These are phyloP conservation scores for Mucor ambiguus DNA, from an alignment of 371 early-diverging fungal species.

Conservation along the genomic window DNA sequence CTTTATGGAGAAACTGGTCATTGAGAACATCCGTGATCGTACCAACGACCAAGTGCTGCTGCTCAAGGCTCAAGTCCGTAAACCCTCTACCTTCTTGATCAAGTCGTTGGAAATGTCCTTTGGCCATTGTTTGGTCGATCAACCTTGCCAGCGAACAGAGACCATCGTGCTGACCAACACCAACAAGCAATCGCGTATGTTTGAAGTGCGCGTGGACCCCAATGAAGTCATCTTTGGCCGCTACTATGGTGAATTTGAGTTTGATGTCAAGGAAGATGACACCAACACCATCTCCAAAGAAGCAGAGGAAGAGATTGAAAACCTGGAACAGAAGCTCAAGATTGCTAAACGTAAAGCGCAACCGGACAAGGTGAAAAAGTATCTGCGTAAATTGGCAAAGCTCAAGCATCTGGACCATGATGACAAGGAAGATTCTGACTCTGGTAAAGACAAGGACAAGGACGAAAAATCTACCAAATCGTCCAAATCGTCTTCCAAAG, in stretches of 20 bases:
- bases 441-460: conserved; percentile 4
- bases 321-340: conserved; percentile 95
- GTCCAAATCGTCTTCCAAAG: conserved; percentile 21
- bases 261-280: conserved; percentile 69
- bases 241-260: conserved; percentile 67
- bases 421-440: conserved; percentile 9
- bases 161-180: conserved; percentile 79
- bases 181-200: conserved; percentile 78
- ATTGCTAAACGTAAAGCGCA: conserved; percentile 93
- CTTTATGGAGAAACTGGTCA: conserved; percentile 85
- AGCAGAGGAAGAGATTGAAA: conserved; percentile 93
- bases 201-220: conserved; percentile 80
- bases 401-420: conserved; percentile 41
- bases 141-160: conserved; percentile 42
- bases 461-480: neutral
- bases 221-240: conserved; percentile 67
- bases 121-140: conserved; percentile 69
- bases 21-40: conserved; percentile 90
- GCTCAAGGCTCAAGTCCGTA: conserved; percentile 91
- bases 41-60: conserved; percentile 79
- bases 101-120: conserved; percentile 78
- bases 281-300: conserved; percentile 73
- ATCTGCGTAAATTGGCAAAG: conserved; percentile 76
- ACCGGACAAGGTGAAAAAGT: conserved; percentile 87
- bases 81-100: conserved; percentile 88